phyloP scores from a whole-genome alignment of 352 stramenopile species.

The Globisporangium heterothallicum region DNA sequence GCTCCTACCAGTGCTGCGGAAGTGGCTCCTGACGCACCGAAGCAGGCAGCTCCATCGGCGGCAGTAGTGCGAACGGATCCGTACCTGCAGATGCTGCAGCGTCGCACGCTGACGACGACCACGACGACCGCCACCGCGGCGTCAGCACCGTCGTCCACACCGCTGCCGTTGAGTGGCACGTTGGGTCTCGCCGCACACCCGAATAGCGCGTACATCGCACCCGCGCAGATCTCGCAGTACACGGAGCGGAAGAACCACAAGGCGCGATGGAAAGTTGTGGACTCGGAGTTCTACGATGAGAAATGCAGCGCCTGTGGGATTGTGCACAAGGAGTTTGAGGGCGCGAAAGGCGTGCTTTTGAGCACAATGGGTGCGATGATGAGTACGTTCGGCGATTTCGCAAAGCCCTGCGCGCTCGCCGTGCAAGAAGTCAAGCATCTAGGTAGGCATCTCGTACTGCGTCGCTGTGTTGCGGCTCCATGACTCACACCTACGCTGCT shows the following conservation, averaged over 20 bases:
- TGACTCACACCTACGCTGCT: too few species aligned
- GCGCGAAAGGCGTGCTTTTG: conserved; percentile 38
- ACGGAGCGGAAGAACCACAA: conserved; percentile 37
- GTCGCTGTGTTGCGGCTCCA: too few species aligned
- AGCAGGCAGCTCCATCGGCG: neutral
- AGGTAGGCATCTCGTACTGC: conserved; percentile 30
- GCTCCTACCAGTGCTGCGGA: conserved; percentile 2
- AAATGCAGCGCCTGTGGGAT: conserved; percentile 45
- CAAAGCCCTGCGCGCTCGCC: conserved; percentile 45
- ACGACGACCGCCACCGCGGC: neutral
- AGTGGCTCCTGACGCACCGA: neutral
- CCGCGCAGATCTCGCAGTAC: conserved; percentile 44
- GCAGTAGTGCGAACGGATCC: conserved; percentile 43
- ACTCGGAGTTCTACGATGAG: conserved; percentile 66
- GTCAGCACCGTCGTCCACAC: neutral
- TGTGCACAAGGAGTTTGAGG: conserved; percentile 40
- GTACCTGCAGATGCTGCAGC: conserved; percentile 80
- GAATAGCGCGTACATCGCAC: conserved; percentile 59
- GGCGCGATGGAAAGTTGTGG: conserved; percentile 63
- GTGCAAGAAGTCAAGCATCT: conserved; percentile 52
- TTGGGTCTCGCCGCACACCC: conserved; percentile 22
- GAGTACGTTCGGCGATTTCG: conserved; percentile 73
- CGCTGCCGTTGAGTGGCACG: neutral
- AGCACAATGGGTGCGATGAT: conserved; percentile 78
- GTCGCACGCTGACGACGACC: conserved; percentile 39